Evolutionary conservation across 345 rosid species (phyloP).

Genomic region (Lepidium didymum): DNA sequence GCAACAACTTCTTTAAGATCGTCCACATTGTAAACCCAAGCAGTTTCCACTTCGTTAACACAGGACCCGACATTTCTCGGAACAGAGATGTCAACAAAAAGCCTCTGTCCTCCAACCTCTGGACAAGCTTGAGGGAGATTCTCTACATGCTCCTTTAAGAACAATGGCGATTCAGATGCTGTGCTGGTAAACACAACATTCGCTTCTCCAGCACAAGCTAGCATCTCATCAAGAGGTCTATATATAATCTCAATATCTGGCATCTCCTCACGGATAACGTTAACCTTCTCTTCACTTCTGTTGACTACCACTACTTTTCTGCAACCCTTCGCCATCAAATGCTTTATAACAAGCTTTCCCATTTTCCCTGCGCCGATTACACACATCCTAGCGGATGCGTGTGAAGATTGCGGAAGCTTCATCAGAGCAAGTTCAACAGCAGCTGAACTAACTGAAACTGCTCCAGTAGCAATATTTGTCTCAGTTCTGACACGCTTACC

Average conservation of each 20-base stretch:
- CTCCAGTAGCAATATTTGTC: conserved; percentile 61
- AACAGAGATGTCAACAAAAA: conserved; percentile 80
- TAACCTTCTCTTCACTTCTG: conserved; percentile 67
- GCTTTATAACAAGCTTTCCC: conserved; percentile 76
- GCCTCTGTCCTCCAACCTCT: conserved; percentile 46
- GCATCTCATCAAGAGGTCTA: conserved; percentile 56
- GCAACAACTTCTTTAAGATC: conserved; percentile 95
- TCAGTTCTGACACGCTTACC: conserved; percentile 64
- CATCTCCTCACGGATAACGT: conserved; percentile 61
- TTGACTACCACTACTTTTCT: conserved; percentile 50
- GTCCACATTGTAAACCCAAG: conserved; percentile 74
- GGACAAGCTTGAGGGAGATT: conserved; percentile 34
- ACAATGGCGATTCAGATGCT: conserved; percentile 66
- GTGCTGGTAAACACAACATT: conserved; percentile 90
- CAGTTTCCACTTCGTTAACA: conserved; percentile 41
- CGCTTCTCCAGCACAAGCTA: conserved; percentile 67
- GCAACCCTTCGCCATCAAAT: conserved; percentile 68
- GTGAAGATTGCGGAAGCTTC: conserved; percentile 45
- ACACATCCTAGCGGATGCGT: conserved; percentile 41
- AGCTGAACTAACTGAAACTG: conserved; percentile 71
- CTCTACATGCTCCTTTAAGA: conserved; percentile 58
- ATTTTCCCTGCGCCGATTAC: conserved; percentile 68
- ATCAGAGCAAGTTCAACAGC: conserved; percentile 61
- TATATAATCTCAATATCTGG: conserved; percentile 56
- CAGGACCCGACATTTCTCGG: conserved; percentile 89